A percentile compares a stretch with the other conserved stretches of the same genome.
These are phyloP conservation scores for Persicaria tinctoria DNA, from an alignment of 148 eudicot species.

Conservation along the genomic window DNA sequence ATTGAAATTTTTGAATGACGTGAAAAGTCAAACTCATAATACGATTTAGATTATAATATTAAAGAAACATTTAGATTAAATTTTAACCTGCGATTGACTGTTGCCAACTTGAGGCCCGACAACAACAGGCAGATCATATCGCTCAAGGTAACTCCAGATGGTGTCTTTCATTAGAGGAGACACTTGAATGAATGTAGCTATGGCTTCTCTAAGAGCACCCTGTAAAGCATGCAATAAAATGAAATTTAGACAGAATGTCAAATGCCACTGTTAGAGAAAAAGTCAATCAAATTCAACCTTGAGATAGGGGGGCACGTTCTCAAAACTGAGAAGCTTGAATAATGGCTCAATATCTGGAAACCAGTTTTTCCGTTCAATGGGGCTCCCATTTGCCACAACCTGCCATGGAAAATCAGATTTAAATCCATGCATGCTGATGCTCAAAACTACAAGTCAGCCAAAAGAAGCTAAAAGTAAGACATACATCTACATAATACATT, in stretches of 20 bases:
- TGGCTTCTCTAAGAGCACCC: conserved; percentile 87
- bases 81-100: conserved; percentile 31
- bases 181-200: conserved; percentile 62
- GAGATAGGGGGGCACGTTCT: conserved; percentile 93
- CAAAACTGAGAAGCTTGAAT: conserved; percentile 93
- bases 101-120: conserved; percentile 65
- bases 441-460: neutral
- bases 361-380: conserved; percentile 78
- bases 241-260: neutral
- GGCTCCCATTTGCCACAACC: conserved; percentile 84
- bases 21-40: neutral
- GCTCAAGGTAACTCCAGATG: conserved; percentile 90
- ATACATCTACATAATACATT: neutral
- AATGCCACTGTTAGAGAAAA: neutral
- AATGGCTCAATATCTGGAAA: conserved; percentile 94
- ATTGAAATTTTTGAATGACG: neutral
- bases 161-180: conserved; percentile 73
- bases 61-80: conserved; percentile 41
- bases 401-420: conserved; percentile 16
- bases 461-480: neutral
- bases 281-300: conserved; percentile 40
- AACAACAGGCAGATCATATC: conserved; percentile 95
- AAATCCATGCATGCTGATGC: neutral
- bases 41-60: neutral
- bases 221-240: conserved; percentile 23